Evolutionary conservation across 331 rosid genomes (phyloP).

Genomic region (Quercus tomentella): DNA sequence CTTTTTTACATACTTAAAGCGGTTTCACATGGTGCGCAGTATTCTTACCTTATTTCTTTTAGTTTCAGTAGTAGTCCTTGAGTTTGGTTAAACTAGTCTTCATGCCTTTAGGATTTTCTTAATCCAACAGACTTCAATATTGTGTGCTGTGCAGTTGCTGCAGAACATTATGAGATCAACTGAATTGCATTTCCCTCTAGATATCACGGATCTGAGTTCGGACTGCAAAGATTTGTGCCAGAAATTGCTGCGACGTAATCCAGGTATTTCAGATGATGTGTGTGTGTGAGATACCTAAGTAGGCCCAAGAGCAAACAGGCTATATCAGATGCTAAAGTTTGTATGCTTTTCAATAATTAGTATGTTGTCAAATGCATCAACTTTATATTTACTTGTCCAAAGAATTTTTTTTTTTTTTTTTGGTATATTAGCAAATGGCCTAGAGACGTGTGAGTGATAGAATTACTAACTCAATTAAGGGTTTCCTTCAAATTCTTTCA

Average conservation of each 20-base stretch:
- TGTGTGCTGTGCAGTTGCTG: constrained; percentile 66
- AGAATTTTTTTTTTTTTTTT: background rate
- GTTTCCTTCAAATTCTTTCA: background rate
- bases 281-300: background rate
- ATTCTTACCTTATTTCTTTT: constrained; percentile 1
- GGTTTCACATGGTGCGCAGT: background rate
- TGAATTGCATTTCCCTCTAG: constrained; percentile 75
- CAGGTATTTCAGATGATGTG: constrained; percentile 43
- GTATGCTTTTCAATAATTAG: background rate
- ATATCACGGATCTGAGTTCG: constrained; percentile 53
- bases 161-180: constrained; percentile 91
- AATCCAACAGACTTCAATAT: constrained; percentile 4
- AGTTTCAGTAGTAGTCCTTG: constrained; percentile 6
- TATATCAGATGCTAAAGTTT: background rate
- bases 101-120: constrained; percentile 12
- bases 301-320: background rate
- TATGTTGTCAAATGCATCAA: background rate
- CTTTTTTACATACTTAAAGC: background rate
- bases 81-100: constrained; percentile 10
- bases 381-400: too few relatives aligned
- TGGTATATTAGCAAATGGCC: background rate
- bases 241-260: constrained; percentile 91
- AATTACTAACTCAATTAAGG: background rate
- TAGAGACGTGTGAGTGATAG: background rate
- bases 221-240: constrained; percentile 91